Evolutionary conservation across 2,329 filamentous ascomycete genomes (phyloP), one percentile per base, ranked within the genome.

Genomic region (Apiospora malaysiana): DNA sequence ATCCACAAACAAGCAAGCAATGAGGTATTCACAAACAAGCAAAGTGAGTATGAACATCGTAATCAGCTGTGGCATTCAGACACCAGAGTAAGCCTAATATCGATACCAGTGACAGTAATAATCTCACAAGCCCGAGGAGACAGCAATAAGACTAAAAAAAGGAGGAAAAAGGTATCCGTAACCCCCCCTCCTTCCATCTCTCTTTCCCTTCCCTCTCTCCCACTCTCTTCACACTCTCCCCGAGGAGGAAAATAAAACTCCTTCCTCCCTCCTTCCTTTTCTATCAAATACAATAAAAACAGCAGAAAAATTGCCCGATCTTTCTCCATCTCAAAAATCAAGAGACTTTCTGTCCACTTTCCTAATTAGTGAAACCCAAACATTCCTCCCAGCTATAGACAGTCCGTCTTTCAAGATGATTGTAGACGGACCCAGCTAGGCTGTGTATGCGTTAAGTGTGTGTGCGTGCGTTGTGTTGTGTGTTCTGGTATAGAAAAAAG

Each of bases 91-190:
- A 63, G 56, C 56, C 56, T 63, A 59, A 59, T 59, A 40, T 63
- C 56, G 21, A 63, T 63, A 63, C 56, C 56, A 63, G 56, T 40
- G 40, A 40, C 56, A 63, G 56, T 63, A 40, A 63, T 63, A 63
- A 63, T 63, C 56, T 63, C 56, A 63, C 56, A 63, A 63, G 56
- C 56, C 56, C 56, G 56, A 63, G 56, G 51, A 59, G 51, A 59
- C 27, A 59, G 51, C 32, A 32, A 63, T 12, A n/a, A 63, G 56
- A 63, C 32, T 40, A 59, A 59, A 59, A 59, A 32, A 49, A 63
- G 56, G 56, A 63, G 32, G 56, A 63, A 63, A 63, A 63, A 63
- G 32, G 56, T 63, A 63, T 63, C 56, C 32, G 56, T 63, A 56
- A 40, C 23, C 56, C 32, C 32, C 56, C n/a, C 56, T 21, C 51